Conservation (phyloP, 2,329 filamentous ascomycete species). For the Lecanicillium sp. region DNA sequence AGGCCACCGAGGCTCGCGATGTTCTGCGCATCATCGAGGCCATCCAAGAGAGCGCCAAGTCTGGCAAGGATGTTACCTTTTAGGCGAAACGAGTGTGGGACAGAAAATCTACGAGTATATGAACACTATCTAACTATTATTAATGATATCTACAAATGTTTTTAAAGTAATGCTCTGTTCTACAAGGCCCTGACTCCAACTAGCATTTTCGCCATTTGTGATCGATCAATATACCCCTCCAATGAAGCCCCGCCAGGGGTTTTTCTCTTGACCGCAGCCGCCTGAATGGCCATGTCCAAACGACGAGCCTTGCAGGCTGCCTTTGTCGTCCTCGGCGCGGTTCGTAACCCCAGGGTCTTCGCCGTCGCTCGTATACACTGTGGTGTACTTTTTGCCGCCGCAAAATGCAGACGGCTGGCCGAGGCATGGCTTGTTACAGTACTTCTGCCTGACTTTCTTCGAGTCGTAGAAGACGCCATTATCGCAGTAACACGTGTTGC, state of each 20-base stretch:
- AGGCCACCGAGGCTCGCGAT: constrained; percentile 45
- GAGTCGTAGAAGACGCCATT: neutral
- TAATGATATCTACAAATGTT: too few species aligned
- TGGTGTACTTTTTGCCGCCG: neutral
- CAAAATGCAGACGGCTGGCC: neutral
- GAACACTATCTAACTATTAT: too few species aligned
- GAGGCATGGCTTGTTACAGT: neutral
- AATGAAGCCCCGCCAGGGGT: too few species aligned
- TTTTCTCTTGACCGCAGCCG: too few species aligned
- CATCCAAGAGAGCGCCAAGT: constrained; percentile 43
- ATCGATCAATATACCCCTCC: too few species aligned
- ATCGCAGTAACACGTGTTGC: neutral
- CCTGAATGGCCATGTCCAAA: too few species aligned
- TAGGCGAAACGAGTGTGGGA: too few species aligned
- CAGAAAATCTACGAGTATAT: too few species aligned
- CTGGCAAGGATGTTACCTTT: constrained; percentile 38
- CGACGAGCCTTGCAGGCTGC: too few species aligned
- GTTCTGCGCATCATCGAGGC: constrained; percentile 50
- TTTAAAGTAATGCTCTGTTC: too few species aligned
- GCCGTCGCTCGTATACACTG: neutral
- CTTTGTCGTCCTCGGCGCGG: neutral
- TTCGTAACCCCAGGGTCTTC: neutral
- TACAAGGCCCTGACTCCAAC: too few species aligned
- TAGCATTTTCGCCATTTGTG: too few species aligned
- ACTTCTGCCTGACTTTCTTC: neutral